phyloP scores from a whole-genome alignment of 441 rosid species.

The Adansonia grandidieri region DNA sequence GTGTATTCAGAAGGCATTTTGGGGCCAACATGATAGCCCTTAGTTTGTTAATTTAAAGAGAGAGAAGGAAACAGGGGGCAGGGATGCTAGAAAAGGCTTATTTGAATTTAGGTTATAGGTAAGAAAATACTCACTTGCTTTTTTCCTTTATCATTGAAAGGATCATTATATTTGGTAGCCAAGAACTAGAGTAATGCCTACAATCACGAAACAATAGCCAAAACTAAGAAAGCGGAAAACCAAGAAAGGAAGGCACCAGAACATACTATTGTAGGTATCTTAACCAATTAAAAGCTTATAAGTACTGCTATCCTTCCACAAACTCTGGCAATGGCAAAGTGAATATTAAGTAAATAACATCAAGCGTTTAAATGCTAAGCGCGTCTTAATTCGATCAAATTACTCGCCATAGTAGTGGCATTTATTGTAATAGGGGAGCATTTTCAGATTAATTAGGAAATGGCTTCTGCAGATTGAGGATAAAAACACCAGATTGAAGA shows the following conservation, averaged over 20 bases:
- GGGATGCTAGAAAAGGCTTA: background rate
- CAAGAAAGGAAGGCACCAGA: background rate
- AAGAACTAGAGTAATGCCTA: background rate
- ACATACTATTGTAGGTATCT: background rate
- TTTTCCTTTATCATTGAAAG: background rate
- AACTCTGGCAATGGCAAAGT: background rate
- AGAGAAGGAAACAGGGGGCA: background rate
- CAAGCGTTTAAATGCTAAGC: slow-evolving; percentile 2
- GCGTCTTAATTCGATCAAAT: background rate
- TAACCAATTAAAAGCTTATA: slow-evolving; percentile 6
- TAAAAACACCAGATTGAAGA: background rate
- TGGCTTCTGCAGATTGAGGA: background rate
- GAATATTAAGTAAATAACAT: background rate
- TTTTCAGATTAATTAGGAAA: background rate
- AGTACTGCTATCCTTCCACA: background rate
- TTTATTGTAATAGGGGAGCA: background rate
- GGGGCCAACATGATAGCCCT: background rate
- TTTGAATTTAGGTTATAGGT: background rate
- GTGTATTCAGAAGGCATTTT: background rate
- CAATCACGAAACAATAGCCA: background rate
- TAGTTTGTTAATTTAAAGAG: background rate
- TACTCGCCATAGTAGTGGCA: background rate
- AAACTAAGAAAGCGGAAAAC: background rate
- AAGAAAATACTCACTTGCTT: background rate
- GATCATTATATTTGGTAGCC: background rate